These are phyloP conservation scores for Balamuthia mandrillaris DNA, from an alignment of 208 protist genomes.

Conservation along the genomic window DNA sequence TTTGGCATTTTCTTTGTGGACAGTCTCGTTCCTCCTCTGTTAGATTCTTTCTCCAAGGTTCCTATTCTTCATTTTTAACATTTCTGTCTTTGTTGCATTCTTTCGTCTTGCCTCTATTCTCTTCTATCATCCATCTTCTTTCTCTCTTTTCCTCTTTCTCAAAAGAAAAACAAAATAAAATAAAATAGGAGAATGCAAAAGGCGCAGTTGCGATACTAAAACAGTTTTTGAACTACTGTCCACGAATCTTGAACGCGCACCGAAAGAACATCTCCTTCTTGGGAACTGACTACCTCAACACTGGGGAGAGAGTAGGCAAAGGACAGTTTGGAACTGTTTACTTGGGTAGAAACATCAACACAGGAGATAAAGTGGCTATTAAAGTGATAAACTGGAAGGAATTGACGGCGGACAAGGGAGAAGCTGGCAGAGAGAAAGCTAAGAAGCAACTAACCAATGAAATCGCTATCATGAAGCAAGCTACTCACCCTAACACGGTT, in stretches of 20 bases:
- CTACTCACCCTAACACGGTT: not conserved
- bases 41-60: too few species aligned
- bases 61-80: too few species aligned
- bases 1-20: too few species aligned
- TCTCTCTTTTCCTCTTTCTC: too few species aligned
- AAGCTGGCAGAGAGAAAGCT: not conserved
- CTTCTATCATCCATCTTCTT: too few species aligned
- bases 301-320: not conserved
- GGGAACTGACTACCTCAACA: slow-evolving; percentile 14
- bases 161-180: too few species aligned
- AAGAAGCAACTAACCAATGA: not conserved
- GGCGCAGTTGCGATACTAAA: not conserved
- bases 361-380: not conserved
- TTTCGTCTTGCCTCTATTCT: too few species aligned
- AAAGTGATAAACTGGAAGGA: not conserved
- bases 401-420: not conserved
- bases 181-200: not conserved
- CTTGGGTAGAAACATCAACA: not conserved
- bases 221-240: not conserved
- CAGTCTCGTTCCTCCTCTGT: too few species aligned
- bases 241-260: not conserved
- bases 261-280: not conserved
- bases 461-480: not conserved
- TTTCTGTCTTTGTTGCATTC: too few species aligned
- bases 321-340: not conserved